Evolutionary conservation across 1,284 basidiomycete species (phyloP).

Genomic region (Exobasidium cylindrosporum): DNA sequence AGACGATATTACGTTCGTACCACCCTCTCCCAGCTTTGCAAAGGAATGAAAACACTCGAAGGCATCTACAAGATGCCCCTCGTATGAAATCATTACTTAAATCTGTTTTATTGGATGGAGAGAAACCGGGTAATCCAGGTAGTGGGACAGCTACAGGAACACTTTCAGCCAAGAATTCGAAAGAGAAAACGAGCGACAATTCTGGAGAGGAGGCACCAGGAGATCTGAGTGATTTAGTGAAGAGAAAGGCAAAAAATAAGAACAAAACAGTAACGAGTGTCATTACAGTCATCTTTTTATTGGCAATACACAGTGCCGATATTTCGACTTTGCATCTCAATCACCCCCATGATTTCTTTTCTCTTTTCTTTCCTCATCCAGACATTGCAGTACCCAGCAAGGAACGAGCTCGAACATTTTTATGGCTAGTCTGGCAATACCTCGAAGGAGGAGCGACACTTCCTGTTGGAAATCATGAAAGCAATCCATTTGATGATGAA

Average conservation of each 20-base stretch:
- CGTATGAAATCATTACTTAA: constrained; percentile 74
- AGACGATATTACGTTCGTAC: constrained; percentile 74
- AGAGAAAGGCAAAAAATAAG: constrained; percentile 9
- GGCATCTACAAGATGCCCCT: constrained; percentile 76
- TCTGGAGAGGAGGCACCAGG: constrained; percentile 42
- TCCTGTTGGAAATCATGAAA: constrained; percentile 23
- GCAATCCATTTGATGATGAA: constrained; percentile 49
- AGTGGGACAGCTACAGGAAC: constrained; percentile 29
- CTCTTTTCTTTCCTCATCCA: constrained; percentile 50
- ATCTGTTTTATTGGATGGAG: constrained; percentile 71
- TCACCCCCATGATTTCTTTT: constrained; percentile 40
- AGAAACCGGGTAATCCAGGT: constrained; percentile 57
- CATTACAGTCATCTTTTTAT: constrained; percentile 49
- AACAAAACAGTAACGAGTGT: constrained; percentile 46
- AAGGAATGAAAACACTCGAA: constrained; percentile 62
- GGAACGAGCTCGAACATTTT: constrained; percentile 43
- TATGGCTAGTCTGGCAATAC: constrained; percentile 53
- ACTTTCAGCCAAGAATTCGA: constrained; percentile 12
- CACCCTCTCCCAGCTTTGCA: constrained; percentile 79
- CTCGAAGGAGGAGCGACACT: constrained; percentile 43
- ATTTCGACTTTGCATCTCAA: constrained; percentile 45
- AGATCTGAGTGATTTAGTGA: constrained; percentile 18
- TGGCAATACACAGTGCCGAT: constrained; percentile 39
- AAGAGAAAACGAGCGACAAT: constrained; percentile 24
- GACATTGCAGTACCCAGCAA: constrained; percentile 36